phyloP scores from a whole-genome alignment of 73 alveolate genomes.

The Paramecium caudatum region DNA sequence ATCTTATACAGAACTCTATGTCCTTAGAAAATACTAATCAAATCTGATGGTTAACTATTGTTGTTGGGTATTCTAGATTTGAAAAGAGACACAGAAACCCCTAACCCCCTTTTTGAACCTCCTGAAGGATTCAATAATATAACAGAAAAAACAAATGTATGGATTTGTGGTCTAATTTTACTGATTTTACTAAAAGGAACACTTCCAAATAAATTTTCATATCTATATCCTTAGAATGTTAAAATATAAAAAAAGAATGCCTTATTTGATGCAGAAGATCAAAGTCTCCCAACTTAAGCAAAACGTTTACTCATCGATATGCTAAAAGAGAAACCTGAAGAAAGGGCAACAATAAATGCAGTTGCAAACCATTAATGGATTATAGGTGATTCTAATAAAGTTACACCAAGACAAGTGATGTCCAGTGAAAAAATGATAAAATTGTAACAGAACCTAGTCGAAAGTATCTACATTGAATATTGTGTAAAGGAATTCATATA shows the following conservation, averaged over 20 bases:
- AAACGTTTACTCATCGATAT: not conserved
- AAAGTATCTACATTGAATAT: slow-evolving; percentile 10
- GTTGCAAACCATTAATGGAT: not conserved
- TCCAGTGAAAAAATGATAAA: not conserved
- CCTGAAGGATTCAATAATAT: not conserved
- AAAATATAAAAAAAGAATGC: not conserved
- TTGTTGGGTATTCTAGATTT: not conserved
- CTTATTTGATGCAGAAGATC: slow-evolving; percentile 29
- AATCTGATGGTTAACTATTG: not conserved
- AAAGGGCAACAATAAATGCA: not conserved
- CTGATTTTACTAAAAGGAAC: not conserved
- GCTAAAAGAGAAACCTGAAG: slow-evolving; percentile 10
- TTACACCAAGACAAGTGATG: slow-evolving; percentile 12
- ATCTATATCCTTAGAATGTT: slow-evolving; percentile 24
- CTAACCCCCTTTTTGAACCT: not conserved
- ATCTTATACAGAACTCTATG: not conserved
- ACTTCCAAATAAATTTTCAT: not conserved
- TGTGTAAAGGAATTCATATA: not conserved
- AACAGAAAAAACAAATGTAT: not conserved
- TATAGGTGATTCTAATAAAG: slow-evolving; percentile 5
- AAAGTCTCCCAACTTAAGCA: not conserved
- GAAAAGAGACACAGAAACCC: not conserved
- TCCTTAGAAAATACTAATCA: not conserved
- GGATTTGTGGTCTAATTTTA: not conserved
- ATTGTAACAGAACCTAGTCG: not conserved